Percentiles rank a stretch among this genome's conserved stretches.
Evolutionary conservation across 306 rosid species (phyloP).

Genomic region (Vigna nakashimae): DNA sequence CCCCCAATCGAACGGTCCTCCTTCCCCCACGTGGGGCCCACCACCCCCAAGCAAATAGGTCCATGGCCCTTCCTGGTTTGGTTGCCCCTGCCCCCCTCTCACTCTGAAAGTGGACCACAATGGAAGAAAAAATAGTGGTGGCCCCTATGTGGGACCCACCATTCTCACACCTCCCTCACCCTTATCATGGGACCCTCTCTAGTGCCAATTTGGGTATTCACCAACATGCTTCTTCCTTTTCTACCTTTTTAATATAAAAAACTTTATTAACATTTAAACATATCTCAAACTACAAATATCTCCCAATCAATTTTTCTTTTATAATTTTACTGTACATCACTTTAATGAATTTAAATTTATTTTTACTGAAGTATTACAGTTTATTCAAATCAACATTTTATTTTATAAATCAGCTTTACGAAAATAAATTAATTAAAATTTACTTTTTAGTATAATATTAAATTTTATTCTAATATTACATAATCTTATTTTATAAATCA

Average conservation of each 20-base stretch:
- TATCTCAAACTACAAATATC: too few species aligned
- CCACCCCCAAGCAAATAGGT: neutral
- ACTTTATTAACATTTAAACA: too few species aligned
- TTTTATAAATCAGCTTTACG: too few species aligned
- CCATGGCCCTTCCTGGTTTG: slow-evolving; percentile 32
- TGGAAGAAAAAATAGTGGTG: slow-evolving; percentile 33
- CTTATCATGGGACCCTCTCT: slow-evolving; percentile 42
- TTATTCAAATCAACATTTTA: too few species aligned
- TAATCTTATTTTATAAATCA: too few species aligned
- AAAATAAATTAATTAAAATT: too few species aligned
- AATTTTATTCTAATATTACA: too few species aligned
- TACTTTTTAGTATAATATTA: too few species aligned
- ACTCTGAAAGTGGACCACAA: slow-evolving; percentile 46
- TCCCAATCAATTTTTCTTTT: too few species aligned
- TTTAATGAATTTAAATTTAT: too few species aligned
- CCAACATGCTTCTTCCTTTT: slow-evolving; percentile 22
- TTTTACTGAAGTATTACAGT: too few species aligned
- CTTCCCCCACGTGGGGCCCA: slow-evolving; percentile 21
- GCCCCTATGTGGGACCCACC: slow-evolving; percentile 52
- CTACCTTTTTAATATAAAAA: slow-evolving; percentile 13
- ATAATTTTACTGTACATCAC: neutral
- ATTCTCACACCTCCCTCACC: slow-evolving; percentile 27
- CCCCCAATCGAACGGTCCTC: slow-evolving; percentile 23
- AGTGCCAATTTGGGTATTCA: slow-evolving; percentile 37
- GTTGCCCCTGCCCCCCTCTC: neutral